Evolutionary conservation across 306 rosid genomes (phyloP).

Genomic region (Malus orientalis): DNA sequence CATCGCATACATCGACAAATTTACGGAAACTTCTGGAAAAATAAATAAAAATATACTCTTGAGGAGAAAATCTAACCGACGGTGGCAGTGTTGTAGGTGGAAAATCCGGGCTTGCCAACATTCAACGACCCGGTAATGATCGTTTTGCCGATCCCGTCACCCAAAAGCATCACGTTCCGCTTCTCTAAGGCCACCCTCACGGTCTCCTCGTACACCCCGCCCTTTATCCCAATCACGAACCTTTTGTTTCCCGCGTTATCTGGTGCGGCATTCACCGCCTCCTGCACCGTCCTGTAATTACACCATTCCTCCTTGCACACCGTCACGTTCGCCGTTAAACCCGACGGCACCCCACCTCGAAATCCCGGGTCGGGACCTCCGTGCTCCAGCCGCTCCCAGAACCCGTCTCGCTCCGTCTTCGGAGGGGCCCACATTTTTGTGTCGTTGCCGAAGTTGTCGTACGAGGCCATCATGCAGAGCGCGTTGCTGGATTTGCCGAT

Average conservation of each 20-base stretch:
- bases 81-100: conserved; percentile 64
- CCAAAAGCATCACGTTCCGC: conserved; percentile 62
- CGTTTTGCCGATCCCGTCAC: conserved; percentile 72
- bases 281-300: conserved; percentile 56
- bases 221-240: conserved; percentile 60
- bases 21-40: not conserved
- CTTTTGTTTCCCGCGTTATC: conserved; percentile 14
- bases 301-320: conserved; percentile 47
- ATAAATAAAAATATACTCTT: not conserved
- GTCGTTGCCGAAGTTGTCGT: conserved; percentile 45
- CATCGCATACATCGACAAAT: not conserved
- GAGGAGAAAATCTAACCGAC: conserved; percentile 39
- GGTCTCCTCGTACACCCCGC: conserved; percentile 65
- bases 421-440: conserved; percentile 50
- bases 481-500: conserved; percentile 49
- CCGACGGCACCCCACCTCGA: conserved; percentile 35
- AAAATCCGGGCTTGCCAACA: conserved; percentile 48
- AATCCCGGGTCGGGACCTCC: conserved; percentile 3
- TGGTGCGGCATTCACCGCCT: conserved; percentile 61
- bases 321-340: conserved; percentile 36
- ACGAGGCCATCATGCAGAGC: conserved; percentile 50
- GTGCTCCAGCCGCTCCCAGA: conserved; percentile 43
- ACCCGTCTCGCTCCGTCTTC: conserved; percentile 61
- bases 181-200: conserved; percentile 64
- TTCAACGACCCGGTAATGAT: conserved; percentile 58